Percentiles rank a stretch among this genome's conserved stretches.
Conservation (phyloP, 2,329 filamentous ascomycete genomes). For the Beauveria pseudobassiana region DNA sequence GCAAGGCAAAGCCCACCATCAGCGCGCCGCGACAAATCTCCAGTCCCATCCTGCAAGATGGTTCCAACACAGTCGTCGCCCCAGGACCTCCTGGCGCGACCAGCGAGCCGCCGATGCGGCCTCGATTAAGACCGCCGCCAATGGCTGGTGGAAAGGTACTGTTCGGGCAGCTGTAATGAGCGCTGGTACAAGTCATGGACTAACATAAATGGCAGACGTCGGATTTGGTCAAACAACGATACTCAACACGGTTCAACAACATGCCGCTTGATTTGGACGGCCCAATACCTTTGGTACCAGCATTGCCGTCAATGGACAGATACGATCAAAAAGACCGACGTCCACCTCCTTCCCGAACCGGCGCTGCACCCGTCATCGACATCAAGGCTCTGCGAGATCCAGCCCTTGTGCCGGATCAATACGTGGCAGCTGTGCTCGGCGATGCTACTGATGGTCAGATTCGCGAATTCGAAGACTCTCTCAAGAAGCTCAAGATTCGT, state of each 20-base stretch:
- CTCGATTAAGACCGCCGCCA: conserved; percentile 40
- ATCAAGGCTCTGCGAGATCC: conserved; percentile 73
- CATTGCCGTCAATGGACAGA: conserved; percentile 51
- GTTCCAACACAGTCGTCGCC: conserved; percentile 18
- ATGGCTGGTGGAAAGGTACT: conserved; percentile 48
- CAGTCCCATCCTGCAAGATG: conserved; percentile 48
- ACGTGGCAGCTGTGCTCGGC: conserved; percentile 63
- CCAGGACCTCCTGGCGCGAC: conserved; percentile 17
- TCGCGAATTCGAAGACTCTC: conserved; percentile 66
- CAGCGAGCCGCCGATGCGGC: conserved; percentile 26
- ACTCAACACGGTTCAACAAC: conserved; percentile 86
- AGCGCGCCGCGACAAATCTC: conserved; percentile 58
- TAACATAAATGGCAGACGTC: conserved; percentile 41
- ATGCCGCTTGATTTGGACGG: conserved; percentile 61
- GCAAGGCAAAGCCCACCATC: conserved; percentile 54
- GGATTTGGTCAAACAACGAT: conserved; percentile 88
- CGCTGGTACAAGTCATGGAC: conserved; percentile 3
- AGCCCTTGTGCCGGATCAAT: conserved; percentile 71
- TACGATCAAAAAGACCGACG: conserved; percentile 47
- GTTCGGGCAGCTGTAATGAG: conserved; percentile 10
- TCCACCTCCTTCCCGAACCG: conserved; percentile 45
- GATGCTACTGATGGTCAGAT: conserved; percentile 87
- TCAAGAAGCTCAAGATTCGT: conserved; percentile 69
- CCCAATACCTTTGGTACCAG: conserved; percentile 65
- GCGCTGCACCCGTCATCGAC: conserved; percentile 62